Evolutionary conservation across 2,329 filamentous ascomycete species (phyloP), one percentile per base, ranked within the genome.

Genomic region (Moelleriella libera): DNA sequence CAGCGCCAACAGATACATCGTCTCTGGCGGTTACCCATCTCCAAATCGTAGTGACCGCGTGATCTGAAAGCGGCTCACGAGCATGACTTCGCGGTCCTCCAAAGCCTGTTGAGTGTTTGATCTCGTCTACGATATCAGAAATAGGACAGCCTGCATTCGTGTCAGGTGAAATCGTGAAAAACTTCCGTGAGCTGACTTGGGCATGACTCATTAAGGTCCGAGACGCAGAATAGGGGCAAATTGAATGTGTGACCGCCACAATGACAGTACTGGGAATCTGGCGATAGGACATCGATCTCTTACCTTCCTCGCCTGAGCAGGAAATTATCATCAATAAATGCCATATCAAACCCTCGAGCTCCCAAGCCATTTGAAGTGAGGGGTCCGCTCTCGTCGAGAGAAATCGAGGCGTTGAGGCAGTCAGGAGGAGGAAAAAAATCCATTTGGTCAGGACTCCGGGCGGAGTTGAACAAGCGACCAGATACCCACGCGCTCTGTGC

Each of bases 271-370:
- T 21, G 21, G 21, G 21, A 21, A 41, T 41, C 34, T 42, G 9
- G 9, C 40, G 6, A 42, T n/a, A 14, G 14, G n/a, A 42, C 9
- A n/a, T 42, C 9, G n/a, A 14, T 30, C 34, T 59, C 63, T 56
- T 50, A 62, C 65, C 64, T 54, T 62, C 53, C 55, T 66, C 63
- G 45, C 64, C 64, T 29, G 60, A 58, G 49, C 64, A 67, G 43
- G 64, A 60, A 41, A 66, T 60, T 34, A 65, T 52, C 45, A 64
- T 58, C 50, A 67, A 52, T 43, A 67, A 55, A 48, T 57, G 56
- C 44, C 58, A 60, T 50, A 67, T 64, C 51, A 66, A 54, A 51
- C 60, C 61, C 55, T 67, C 64, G 30, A 66, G 62, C 53, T 67
- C 64, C 50, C 59, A 61, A 48, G 60, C 58, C 64, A 67, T 67